These are phyloP conservation scores for Poa annua DNA, from an alignment of 176 grass and related monocot species.

Conservation along the genomic window DNA sequence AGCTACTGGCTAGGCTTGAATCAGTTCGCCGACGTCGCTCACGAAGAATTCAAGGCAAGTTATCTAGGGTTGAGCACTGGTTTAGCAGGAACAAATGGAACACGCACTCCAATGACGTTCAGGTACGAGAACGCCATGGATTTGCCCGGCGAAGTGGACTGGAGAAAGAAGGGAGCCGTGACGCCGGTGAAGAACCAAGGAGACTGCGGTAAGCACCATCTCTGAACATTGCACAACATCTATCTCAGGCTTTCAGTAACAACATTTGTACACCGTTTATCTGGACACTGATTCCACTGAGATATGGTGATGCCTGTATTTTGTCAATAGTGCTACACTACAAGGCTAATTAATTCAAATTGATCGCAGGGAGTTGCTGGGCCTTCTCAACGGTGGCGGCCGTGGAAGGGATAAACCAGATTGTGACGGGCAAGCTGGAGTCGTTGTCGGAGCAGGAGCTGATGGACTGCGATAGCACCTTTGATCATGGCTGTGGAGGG, in stretches of 20 bases:
- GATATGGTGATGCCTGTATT: not conserved
- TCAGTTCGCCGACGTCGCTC: conserved; percentile 67
- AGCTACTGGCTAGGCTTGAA: conserved; percentile 84
- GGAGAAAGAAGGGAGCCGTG: conserved; percentile 82
- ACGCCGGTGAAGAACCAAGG: conserved; percentile 85
- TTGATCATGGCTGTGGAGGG: conserved; percentile 63
- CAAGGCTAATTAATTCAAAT: not conserved
- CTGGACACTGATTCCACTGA: not conserved
- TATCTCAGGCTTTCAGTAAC: not conserved
- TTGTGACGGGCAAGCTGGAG: conserved; percentile 65
- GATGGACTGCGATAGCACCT: conserved; percentile 76
- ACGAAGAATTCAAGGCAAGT: conserved; percentile 74
- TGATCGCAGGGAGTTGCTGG: conserved; percentile 77
- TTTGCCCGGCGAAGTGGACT: conserved; percentile 69
- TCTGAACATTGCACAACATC: conserved; percentile 20
- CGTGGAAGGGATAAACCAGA: conserved; percentile 87
- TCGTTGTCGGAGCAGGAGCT: conserved; percentile 86
- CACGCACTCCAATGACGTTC: conserved; percentile 33
- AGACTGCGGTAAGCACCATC: conserved; percentile 54
- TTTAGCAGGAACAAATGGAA: conserved; percentile 7
- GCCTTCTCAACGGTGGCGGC: conserved; percentile 85
- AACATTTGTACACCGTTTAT: not conserved
- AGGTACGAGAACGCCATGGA: conserved; percentile 42
- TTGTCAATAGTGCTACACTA: not conserved
- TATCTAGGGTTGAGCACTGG: conserved; percentile 54